Evolutionary conservation across 1,284 basidiomycete genomes (phyloP).

Genomic region (Fomitopsis betulina): DNA sequence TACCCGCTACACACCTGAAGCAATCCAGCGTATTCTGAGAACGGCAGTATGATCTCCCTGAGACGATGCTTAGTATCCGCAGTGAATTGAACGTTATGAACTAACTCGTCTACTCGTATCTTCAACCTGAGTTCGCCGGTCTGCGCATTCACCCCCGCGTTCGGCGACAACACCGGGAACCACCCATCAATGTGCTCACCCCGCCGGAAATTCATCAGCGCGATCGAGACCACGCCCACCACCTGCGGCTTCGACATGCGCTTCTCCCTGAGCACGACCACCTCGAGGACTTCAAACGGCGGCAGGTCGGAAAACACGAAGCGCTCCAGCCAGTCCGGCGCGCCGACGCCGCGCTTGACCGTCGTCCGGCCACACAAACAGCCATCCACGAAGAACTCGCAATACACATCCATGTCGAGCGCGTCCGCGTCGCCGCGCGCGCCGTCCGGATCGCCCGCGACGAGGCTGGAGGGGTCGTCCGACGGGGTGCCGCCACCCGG

Average conservation of each 20-base stretch:
- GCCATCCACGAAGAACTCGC: conserved; percentile 64
- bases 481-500: background rate
- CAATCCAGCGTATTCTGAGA: conserved; percentile 49
- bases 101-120: conserved; percentile 72
- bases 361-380: conserved; percentile 67
- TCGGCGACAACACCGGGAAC: conserved; percentile 67
- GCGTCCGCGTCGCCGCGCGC: conserved; percentile 40
- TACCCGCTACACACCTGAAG: conserved; percentile 37
- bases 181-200: conserved; percentile 75
- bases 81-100: conserved; percentile 15
- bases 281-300: conserved; percentile 62
- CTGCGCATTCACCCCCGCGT: conserved; percentile 41
- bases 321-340: conserved; percentile 73
- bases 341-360: conserved; percentile 57
- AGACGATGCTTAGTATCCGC: conserved; percentile 5
- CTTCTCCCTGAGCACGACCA: conserved; percentile 66
- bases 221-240: conserved; percentile 61
- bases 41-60: conserved; percentile 74
- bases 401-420: conserved; percentile 62
- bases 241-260: conserved; percentile 47
- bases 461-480: conserved; percentile 14
- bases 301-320: conserved; percentile 72
- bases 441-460: conserved; percentile 10
- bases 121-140: conserved; percentile 72
- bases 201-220: conserved; percentile 65